Percentiles rank a stretch among this genome's conserved stretches.
Evolutionary conservation across 1,284 basidiomycete species (phyloP).

Genomic region (Hymenochaete sp.): DNA sequence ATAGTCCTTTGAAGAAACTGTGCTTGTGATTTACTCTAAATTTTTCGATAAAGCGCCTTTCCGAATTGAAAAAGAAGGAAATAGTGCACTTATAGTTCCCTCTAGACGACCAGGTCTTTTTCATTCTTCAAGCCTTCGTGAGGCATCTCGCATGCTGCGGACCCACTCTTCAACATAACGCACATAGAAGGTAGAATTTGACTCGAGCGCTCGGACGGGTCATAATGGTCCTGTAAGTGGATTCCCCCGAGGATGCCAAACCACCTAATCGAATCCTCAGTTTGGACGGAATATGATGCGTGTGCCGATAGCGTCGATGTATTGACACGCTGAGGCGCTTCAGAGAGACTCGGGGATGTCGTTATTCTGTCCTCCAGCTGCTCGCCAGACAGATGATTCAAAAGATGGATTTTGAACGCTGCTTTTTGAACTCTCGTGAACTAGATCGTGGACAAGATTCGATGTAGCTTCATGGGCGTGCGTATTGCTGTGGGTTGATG

Average conservation of each 20-base stretch:
- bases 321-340: no score
- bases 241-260: slow-evolving; percentile 72
- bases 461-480: background rate
- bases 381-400: background rate
- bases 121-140: slow-evolving; percentile 72
- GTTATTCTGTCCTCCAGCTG: background rate
- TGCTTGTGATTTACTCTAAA: slow-evolving; percentile 62
- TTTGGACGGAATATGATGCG: slow-evolving; percentile 19
- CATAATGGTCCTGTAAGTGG: slow-evolving; percentile 94
- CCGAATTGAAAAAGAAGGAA: slow-evolving; percentile 1
- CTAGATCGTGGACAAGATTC: no score
- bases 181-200: slow-evolving; percentile 80
- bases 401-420: background rate
- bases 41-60: background rate
- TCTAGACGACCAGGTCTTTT: slow-evolving; percentile 73
- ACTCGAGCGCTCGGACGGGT: slow-evolving; percentile 85
- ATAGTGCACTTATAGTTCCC: slow-evolving; percentile 58
- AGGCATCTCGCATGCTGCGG: slow-evolving; percentile 63
- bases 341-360: no score
- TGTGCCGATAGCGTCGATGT: slow-evolving; percentile 7
- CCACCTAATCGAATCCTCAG: no score
- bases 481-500: background rate
- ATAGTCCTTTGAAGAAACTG: slow-evolving; percentile 57
- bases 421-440: no score
- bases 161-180: slow-evolving; percentile 91